A percentile compares a stretch with the other conserved stretches of the same genome.
phyloP scores from a whole-genome alignment of 1,284 basidiomycete species.

The Puccinia brachypodii region DNA sequence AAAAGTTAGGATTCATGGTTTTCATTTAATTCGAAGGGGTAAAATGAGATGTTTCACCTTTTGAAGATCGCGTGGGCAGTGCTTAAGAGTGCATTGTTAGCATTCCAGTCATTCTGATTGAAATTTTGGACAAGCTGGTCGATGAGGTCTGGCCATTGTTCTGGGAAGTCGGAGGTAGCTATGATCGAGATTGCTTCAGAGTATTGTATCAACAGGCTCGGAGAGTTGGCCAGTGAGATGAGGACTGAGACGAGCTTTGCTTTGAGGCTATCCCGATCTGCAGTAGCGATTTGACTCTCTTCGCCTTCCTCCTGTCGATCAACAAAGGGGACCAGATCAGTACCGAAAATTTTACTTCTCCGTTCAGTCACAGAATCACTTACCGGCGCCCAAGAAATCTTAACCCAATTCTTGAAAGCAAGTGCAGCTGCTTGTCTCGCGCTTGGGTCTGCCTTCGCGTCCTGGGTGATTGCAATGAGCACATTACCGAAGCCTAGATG shows the following conservation, averaged over 20 bases:
- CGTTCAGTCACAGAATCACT: background rate
- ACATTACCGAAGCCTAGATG: slow-evolving; percentile 25
- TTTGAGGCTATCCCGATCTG: slow-evolving; percentile 69
- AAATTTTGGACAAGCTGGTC: slow-evolving; percentile 82
- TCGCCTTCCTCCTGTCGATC: slow-evolving; percentile 38
- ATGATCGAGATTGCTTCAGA: slow-evolving; percentile 59
- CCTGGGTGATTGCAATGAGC: slow-evolving; percentile 34
- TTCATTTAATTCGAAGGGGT: background rate
- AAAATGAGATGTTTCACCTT: slow-evolving; percentile 56
- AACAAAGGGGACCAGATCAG: background rate
- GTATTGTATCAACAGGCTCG: slow-evolving; percentile 51
- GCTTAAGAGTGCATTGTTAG: slow-evolving; percentile 85
- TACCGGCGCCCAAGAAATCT: slow-evolving; percentile 35
- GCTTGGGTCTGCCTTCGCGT: background rate
- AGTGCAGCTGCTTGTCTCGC: slow-evolving; percentile 46
- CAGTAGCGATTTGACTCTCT: slow-evolving; percentile 13
- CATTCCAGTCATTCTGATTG: slow-evolving; percentile 72
- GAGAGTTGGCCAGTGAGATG: slow-evolving; percentile 69
- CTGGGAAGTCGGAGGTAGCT: slow-evolving; percentile 81
- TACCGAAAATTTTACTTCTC: background rate
- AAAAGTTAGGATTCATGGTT: background rate
- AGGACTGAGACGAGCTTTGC: slow-evolving; percentile 75
- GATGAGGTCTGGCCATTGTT: slow-evolving; percentile 64
- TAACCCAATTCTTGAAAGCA: slow-evolving; percentile 46
- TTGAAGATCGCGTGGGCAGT: slow-evolving; percentile 95